Conservation (phyloP, 2,329 filamentous ascomycete genomes). For the Pseudogymnoascus sp. region DNA sequence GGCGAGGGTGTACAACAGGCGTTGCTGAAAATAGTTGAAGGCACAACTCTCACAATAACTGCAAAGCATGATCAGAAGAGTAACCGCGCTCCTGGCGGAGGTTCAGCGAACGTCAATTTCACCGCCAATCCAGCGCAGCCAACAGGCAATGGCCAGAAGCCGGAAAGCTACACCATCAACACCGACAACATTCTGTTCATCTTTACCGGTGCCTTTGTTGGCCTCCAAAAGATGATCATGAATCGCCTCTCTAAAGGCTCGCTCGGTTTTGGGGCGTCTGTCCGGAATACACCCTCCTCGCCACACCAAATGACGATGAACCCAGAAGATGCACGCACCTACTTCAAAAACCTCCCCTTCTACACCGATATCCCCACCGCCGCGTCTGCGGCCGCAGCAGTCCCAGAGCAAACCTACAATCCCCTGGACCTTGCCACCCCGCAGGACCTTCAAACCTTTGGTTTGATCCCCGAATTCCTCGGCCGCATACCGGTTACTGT, state of each 20-base stretch:
- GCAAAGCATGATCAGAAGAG: slow-evolving; percentile 62
- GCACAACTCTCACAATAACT: slow-evolving; percentile 85
- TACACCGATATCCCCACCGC: slow-evolving; percentile 29
- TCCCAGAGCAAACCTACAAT: slow-evolving; percentile 23
- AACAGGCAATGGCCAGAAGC: slow-evolving; percentile 16
- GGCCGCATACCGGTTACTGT: slow-evolving; percentile 90
- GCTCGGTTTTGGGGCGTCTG: slow-evolving; percentile 83
- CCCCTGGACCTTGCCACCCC: slow-evolving; percentile 65
- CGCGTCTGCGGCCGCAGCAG: not conserved
- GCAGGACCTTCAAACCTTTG: slow-evolving; percentile 71
- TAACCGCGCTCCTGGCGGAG: slow-evolving; percentile 21
- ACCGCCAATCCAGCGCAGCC: slow-evolving; percentile 14
- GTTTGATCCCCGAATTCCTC: slow-evolving; percentile 90
- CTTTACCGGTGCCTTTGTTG: slow-evolving; percentile 90
- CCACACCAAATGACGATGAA: slow-evolving; percentile 48
- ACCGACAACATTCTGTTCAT: slow-evolving; percentile 97
- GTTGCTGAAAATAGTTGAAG: slow-evolving; percentile 89
- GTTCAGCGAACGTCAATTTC: slow-evolving; percentile 15
- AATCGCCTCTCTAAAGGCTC: slow-evolving; percentile 75
- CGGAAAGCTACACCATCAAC: slow-evolving; percentile 60
- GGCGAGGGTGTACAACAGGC: slow-evolving; percentile 97
- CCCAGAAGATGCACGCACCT: slow-evolving; percentile 47
- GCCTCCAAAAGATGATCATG: slow-evolving; percentile 77
- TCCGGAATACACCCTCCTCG: slow-evolving; percentile 49
- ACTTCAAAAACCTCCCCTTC: slow-evolving; percentile 49